Evolutionary conservation across 345 rosid genomes (phyloP).

Genomic region (Euphorbia lathyris): DNA sequence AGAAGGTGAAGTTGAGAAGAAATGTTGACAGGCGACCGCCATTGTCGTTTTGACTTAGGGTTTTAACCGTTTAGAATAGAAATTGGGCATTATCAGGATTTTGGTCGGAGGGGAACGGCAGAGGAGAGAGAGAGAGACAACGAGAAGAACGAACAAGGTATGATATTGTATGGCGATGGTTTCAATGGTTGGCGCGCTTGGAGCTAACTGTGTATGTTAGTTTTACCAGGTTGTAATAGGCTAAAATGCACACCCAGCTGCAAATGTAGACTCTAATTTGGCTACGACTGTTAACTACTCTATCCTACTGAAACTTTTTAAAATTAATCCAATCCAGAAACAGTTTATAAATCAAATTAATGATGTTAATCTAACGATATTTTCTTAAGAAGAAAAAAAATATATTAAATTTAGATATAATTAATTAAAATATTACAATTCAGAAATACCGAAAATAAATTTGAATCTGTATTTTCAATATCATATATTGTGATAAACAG

Average conservation of each 20-base stretch:
- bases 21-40: constrained; percentile 39
- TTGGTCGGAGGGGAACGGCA: neutral
- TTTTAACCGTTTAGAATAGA: constrained; percentile 2
- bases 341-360: too few species aligned
- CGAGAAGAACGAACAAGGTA: neutral
- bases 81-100: constrained; percentile 13
- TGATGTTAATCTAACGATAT: too few species aligned
- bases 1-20: constrained; percentile 33
- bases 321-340: too few species aligned
- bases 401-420: too few species aligned
- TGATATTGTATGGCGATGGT: constrained; percentile 24
- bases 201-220: constrained; percentile 17
- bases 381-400: too few species aligned
- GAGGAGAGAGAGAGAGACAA: neutral
- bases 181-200: constrained; percentile 28
- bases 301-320: too few species aligned
- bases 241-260: constrained; percentile 2
- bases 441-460: too few species aligned
- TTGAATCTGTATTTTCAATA: too few species aligned
- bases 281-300: too few species aligned
- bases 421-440: too few species aligned
- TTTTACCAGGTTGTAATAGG: neutral
- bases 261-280: too few species aligned
- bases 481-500: too few species aligned
- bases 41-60: constrained; percentile 23